phyloP scores from a whole-genome alignment of 176 grass and related monocot genomes.

The Poa annua region DNA sequence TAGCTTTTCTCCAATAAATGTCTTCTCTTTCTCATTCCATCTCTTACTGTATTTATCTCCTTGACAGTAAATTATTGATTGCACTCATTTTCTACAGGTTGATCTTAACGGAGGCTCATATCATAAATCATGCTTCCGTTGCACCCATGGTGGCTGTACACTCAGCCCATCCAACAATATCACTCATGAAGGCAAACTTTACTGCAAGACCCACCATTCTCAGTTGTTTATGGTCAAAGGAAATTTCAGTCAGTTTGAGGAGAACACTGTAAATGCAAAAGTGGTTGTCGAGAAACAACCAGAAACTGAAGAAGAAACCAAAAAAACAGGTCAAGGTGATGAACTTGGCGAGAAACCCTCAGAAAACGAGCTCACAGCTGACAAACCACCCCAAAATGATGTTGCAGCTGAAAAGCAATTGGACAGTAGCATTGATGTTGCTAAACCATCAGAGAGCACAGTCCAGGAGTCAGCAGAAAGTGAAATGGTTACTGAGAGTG shows the following conservation, averaged over 20 bases:
- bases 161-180: conserved; percentile 82
- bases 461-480: conserved; percentile 29
- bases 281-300: conserved; percentile 36
- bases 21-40: background rate
- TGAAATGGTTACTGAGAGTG: conserved; percentile 27
- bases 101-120: conserved; percentile 74
- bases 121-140: conserved; percentile 95
- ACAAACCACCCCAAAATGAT: conserved; percentile 40
- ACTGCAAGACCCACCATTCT: conserved; percentile 92
- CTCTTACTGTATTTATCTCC: background rate
- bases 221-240: conserved; percentile 94
- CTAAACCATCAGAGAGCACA: conserved; percentile 45
- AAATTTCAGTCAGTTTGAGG: conserved; percentile 82
- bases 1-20: background rate
- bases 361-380: conserved; percentile 31
- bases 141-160: conserved; percentile 82
- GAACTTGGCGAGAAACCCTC: conserved; percentile 40
- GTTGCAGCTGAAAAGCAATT: conserved; percentile 37
- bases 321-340: conserved; percentile 43
- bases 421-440: conserved; percentile 25
- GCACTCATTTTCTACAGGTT: conserved; percentile 52
- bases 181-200: conserved; percentile 85
- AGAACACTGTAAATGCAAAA: conserved; percentile 54
- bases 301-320: conserved; percentile 34
- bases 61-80: background rate